Base-by-base conservation (phyloP, 202 grass and related monocot species). In the Panicum virgatum region DNA sequence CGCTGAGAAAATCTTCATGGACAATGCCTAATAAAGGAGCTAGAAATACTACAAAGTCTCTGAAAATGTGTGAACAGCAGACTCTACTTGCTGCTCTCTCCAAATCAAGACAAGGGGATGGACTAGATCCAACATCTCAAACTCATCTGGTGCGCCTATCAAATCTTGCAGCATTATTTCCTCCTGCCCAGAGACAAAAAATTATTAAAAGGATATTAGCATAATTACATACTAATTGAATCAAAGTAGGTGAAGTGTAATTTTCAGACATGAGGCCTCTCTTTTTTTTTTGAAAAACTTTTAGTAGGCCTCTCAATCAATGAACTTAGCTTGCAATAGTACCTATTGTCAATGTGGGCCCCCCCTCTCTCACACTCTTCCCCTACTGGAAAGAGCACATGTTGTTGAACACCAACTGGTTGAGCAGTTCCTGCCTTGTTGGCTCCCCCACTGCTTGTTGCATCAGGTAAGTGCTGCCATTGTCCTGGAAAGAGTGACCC, bases 331-430 rank as follows among this genome's bases (percentile, higher is more conserved):
- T 85, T 82, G 73, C 56, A 72, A 12, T 18, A 62, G 66, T 83
- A 90, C 88, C 88, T 90, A 65, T 90, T 86, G 84, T 86, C 80
- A 87, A 86, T 80, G 69, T 86, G 84, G 88, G 80, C 47, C 15
- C 77, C 52, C 36, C 80, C 46, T 52, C 61, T 79, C 30, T 69
- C 27, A 73, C 62, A 77, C 60, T 82, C 62, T 85, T 51, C 73
- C 70, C 66, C 88, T 93, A 96, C 77, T 90, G 88, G 86, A 96
- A 96, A 77, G 88, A 88, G 80, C 80, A 89, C 83, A 89, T 83
- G 79, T 92, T 87, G 51, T 79, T 86, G 73, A 93, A 96, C 70
- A 91, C 80, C 57, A 96, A 26, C 81, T 92, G 85, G 82, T 91
- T 80, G 73, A 96, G 86, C 27, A 91, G 73, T 50, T 90, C 88